phyloP scores from a whole-genome alignment of 371 early-diverging fungal genomes.

The Mucor mucedo region DNA sequence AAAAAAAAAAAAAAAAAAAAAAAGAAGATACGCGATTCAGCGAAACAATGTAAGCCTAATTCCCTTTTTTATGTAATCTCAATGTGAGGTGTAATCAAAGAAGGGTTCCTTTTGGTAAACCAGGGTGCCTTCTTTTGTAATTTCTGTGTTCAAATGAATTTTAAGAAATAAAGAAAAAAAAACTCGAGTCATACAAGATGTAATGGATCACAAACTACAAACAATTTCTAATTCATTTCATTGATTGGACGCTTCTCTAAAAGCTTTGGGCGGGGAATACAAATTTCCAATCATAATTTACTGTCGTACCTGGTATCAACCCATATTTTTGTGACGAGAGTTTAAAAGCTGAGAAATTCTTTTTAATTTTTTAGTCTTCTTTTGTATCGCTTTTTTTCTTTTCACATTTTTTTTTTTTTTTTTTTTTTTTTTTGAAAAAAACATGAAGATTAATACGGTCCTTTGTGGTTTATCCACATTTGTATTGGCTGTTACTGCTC shows the following conservation, averaged over 20 bases:
- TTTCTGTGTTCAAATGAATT: too few relatives aligned
- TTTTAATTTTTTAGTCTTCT: slow-evolving; percentile 8
- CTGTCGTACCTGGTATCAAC: slow-evolving; percentile 11
- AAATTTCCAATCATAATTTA: slow-evolving; percentile 3
- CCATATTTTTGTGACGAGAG: slow-evolving; percentile 3
- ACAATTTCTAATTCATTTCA: neutral
- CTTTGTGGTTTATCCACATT: slow-evolving; percentile 29
- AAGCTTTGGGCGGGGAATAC: neutral
- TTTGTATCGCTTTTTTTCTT: slow-evolving; percentile 8
- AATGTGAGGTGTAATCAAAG: neutral
- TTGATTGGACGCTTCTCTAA: slow-evolving; percentile 2
- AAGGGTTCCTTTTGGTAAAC: neutral
- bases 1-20: too few relatives aligned
- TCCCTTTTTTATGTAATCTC: too few relatives aligned
- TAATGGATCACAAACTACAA: slow-evolving; percentile 8
- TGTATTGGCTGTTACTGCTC: slow-evolving; percentile 24
- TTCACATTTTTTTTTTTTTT: slow-evolving; percentile 6
- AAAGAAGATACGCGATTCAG: neutral
- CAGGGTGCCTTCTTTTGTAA: too few relatives aligned
- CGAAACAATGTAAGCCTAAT: too few relatives aligned
- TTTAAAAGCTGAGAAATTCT: neutral
- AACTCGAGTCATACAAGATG: slow-evolving; percentile 8
- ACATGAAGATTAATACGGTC: slow-evolving; percentile 26
- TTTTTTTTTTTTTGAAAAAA: neutral
- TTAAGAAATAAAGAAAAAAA: neutral